Evolutionary conservation across 2,329 filamentous ascomycete species (phyloP).

Genomic region (Xenosphaeropsis pyriputrescens): DNA sequence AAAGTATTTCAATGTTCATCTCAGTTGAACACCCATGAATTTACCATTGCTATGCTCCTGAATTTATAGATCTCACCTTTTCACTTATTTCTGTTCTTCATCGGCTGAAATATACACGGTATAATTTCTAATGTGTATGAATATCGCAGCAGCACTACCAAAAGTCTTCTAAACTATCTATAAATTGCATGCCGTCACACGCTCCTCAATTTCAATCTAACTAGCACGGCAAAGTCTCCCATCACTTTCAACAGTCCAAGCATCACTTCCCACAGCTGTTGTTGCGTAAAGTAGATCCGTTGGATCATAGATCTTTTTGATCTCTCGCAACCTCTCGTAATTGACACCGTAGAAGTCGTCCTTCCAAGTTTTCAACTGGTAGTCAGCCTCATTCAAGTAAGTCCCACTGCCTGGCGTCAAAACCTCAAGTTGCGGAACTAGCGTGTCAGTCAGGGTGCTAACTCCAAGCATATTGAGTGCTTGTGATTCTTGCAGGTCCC

Average conservation of each 20-base stretch:
- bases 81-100: too few species aligned
- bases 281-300: constrained; percentile 28
- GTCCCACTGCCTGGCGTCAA: constrained; percentile 26
- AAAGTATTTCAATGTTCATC: too few species aligned
- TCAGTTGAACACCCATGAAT: too few species aligned
- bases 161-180: too few species aligned
- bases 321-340: constrained; percentile 22
- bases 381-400: constrained; percentile 37
- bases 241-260: constrained; percentile 24
- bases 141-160: too few species aligned
- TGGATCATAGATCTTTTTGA: constrained; percentile 37
- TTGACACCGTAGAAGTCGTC: constrained; percentile 29
- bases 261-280: constrained; percentile 34
- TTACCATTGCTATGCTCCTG: too few species aligned
- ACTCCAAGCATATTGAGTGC: too few species aligned
- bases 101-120: too few species aligned
- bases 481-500: too few species aligned
- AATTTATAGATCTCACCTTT: too few species aligned
- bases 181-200: too few species aligned
- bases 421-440: constrained; percentile 18
- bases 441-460: constrained; percentile 17
- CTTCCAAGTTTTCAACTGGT: constrained; percentile 26
- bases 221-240: constrained; percentile 26
- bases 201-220: neutral
- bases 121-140: too few species aligned